phyloP scores from a whole-genome alignment of 805 yeast species.

The Suhomyces vadensis region DNA sequence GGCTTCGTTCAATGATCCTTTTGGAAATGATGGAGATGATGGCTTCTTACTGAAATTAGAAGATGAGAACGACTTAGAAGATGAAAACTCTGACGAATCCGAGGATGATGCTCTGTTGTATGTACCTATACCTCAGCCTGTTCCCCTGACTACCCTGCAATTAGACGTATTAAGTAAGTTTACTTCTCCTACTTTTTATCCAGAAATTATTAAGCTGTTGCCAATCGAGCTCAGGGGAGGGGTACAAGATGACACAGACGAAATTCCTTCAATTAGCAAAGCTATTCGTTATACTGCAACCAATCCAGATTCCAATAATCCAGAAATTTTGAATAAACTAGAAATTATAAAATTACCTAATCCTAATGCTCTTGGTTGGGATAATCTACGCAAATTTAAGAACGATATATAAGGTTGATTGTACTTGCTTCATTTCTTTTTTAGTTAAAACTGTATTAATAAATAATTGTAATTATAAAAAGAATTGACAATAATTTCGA shows the following conservation, averaged over 20 bases:
- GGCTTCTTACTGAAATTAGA: constrained; percentile 9
- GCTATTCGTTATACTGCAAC: constrained; percentile 36
- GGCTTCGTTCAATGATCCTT: constrained; percentile 17
- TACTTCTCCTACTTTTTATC: constrained; percentile 34
- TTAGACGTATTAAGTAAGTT: constrained; percentile 28
- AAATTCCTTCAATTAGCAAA: constrained; percentile 26
- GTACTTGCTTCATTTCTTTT: background rate
- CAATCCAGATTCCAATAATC: constrained; percentile 31
- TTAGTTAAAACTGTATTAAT: background rate
- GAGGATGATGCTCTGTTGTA: constrained; percentile 13
- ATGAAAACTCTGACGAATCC: constrained; percentile 11
- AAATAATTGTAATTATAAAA: background rate
- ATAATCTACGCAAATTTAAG: constrained; percentile 38
- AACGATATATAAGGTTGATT: constrained; percentile 4
- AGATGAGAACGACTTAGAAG: constrained; percentile 8
- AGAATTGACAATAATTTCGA: background rate
- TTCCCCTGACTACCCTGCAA: constrained; percentile 20
- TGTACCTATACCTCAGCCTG: constrained; percentile 19
- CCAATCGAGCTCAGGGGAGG: constrained; percentile 28
- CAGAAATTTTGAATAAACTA: constrained; percentile 36
- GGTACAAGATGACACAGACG: constrained; percentile 9
- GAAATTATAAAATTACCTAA: constrained; percentile 46
- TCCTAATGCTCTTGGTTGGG: constrained; percentile 46
- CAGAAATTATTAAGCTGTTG: constrained; percentile 32
- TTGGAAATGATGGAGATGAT: constrained; percentile 11